phyloP scores from a whole-genome alignment of 805 yeast genomes.

The Candida railenensis region DNA sequence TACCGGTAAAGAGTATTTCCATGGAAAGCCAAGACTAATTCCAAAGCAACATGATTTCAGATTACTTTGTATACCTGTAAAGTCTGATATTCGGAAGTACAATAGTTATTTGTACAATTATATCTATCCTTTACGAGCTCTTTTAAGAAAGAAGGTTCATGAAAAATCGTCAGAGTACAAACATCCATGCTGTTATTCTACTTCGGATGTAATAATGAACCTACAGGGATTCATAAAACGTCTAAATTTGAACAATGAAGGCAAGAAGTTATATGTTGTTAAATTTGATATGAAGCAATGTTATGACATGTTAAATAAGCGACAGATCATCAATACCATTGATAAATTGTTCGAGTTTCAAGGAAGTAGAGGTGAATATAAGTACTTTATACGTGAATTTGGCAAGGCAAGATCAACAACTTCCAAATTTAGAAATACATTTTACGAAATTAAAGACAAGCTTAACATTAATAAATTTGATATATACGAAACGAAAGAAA shows the following conservation, averaged over 20 bases:
- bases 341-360: not conserved
- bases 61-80: slow-evolving; percentile 54
- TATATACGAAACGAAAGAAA: not conserved
- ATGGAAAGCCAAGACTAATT: slow-evolving; percentile 48
- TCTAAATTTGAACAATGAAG: slow-evolving; percentile 13
- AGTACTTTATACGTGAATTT: slow-evolving; percentile 20
- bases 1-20: slow-evolving; percentile 12
- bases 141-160: slow-evolving; percentile 11
- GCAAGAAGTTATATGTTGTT: slow-evolving; percentile 40
- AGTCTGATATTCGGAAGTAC: slow-evolving; percentile 4
- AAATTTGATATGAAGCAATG: slow-evolving; percentile 79
- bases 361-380: slow-evolving; percentile 8
- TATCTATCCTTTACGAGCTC: slow-evolving; percentile 42
- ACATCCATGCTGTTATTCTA: slow-evolving; percentile 37
- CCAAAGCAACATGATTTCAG: slow-evolving; percentile 66
- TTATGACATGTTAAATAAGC: slow-evolving; percentile 67
- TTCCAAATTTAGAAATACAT: not conserved
- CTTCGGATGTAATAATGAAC: slow-evolving; percentile 35
- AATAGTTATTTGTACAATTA: slow-evolving; percentile 32
- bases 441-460: slow-evolving; percentile 7
- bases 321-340: slow-evolving; percentile 25
- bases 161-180: not conserved
- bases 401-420: slow-evolving; percentile 3
- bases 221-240: not conserved
- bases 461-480: slow-evolving; percentile 4